Evolutionary conservation across 2,329 filamentous ascomycete species (phyloP).

Genomic region (Alternaria sp.): DNA sequence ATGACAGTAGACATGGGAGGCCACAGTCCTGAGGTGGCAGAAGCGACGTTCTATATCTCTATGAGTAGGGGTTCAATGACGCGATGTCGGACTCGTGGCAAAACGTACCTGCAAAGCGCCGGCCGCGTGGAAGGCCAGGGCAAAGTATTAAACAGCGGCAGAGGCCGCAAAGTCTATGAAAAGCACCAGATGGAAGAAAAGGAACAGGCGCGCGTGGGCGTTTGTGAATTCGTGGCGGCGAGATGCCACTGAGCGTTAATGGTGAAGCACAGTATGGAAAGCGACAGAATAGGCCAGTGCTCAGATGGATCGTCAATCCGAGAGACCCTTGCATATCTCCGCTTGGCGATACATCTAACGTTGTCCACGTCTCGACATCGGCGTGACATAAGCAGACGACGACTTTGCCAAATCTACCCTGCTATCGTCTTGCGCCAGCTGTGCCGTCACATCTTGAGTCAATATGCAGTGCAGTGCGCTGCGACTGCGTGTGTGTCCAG

Average conservation of each 20-base stretch:
- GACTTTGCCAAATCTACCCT: not conserved
- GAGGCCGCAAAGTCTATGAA: slow-evolving; percentile 35
- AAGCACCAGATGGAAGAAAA: slow-evolving; percentile 31
- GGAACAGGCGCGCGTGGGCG: slow-evolving; percentile 30
- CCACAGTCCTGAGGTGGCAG: slow-evolving; percentile 51
- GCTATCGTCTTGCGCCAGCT: not conserved
- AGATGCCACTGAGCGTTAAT: slow-evolving; percentile 19
- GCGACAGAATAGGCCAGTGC: slow-evolving; percentile 33
- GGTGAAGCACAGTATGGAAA: slow-evolving; percentile 27
- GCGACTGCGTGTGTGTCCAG: too few species aligned
- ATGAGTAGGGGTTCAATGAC: slow-evolving; percentile 31
- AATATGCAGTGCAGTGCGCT: not conserved
- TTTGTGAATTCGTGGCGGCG: slow-evolving; percentile 29
- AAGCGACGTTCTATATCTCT: slow-evolving; percentile 54
- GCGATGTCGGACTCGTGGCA: slow-evolving; percentile 39
- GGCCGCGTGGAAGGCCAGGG: slow-evolving; percentile 63
- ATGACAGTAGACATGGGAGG: slow-evolving; percentile 52
- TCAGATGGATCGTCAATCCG: slow-evolving; percentile 22
- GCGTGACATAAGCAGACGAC: not conserved
- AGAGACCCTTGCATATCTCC: slow-evolving; percentile 14
- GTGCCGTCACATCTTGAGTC: not conserved
- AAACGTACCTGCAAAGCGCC: slow-evolving; percentile 58
- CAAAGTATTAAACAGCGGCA: slow-evolving; percentile 41
- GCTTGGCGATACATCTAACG: slow-evolving; percentile 22
- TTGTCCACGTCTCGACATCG: not conserved